These are phyloP conservation scores for Theileria annulata DNA, from an alignment of 169 alveolate species.

Conservation along the genomic window DNA sequence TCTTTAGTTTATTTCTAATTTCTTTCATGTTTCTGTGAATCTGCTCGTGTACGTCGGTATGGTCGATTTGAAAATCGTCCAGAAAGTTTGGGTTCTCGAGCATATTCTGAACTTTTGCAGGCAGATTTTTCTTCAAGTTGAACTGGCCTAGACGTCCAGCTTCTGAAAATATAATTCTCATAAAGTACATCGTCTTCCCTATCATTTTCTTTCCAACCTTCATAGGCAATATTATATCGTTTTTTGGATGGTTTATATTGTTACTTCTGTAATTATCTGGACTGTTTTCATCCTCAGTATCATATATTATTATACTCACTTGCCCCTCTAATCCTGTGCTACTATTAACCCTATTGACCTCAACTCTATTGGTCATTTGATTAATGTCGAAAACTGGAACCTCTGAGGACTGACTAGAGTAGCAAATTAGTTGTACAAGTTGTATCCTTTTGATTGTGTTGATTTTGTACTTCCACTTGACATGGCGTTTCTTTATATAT, in stretches of 20 bases:
- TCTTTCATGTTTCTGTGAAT: background rate
- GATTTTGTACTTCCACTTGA: conserved; percentile 38
- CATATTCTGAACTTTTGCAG: background rate
- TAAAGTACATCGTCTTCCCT: conserved; percentile 3
- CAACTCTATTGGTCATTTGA: background rate
- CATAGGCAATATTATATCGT: background rate
- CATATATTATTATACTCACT: background rate
- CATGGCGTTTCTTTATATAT: conserved; percentile 19
- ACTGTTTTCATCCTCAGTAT: background rate
- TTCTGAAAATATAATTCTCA: conserved; percentile 3
- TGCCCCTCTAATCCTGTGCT: background rate
- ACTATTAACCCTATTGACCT: background rate
- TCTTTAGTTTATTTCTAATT: background rate
- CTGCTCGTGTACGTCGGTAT: background rate
- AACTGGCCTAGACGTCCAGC: background rate
- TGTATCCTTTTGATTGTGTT: conserved; percentile 37
- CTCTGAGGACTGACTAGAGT: background rate
- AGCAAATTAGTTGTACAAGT: conserved; percentile 9
- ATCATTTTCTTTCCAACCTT: conserved; percentile 2
- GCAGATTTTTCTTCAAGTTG: background rate
- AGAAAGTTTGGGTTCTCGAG: conserved; percentile 3
- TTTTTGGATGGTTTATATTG: background rate
- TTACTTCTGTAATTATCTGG: background rate
- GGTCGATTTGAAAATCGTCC: background rate
- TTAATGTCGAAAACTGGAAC: background rate